Evolutionary conservation across 1,284 basidiomycete genomes (phyloP).

Genomic region (Fistulinella cinereoalba): DNA sequence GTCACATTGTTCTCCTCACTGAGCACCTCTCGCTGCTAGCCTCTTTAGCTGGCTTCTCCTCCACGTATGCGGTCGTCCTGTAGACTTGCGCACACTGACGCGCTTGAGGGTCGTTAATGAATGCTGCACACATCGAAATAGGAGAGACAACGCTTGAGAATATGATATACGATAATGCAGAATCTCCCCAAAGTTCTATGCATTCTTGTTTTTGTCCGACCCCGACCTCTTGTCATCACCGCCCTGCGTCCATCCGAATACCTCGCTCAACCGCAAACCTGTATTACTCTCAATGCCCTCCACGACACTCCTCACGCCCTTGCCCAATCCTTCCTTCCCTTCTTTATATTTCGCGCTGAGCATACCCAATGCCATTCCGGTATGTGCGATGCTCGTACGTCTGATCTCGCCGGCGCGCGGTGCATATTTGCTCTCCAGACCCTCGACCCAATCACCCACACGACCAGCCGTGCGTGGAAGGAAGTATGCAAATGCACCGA

Average conservation of each 20-base stretch:
- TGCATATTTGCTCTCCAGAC: constrained; percentile 69
- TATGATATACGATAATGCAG: constrained; percentile 1
- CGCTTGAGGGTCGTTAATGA: background rate
- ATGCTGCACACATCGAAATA: background rate
- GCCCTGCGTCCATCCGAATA: constrained; percentile 42
- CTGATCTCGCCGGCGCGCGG: constrained; percentile 70
- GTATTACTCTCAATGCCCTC: constrained; percentile 65
- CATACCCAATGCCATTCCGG: constrained; percentile 55
- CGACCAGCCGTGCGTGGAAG: constrained; percentile 76
- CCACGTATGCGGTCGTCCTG: too few relatives aligned
- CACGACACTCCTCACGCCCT: constrained; percentile 49
- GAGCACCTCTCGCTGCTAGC: background rate
- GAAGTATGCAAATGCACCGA: constrained; percentile 72
- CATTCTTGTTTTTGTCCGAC: constrained; percentile 14
- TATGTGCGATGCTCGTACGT: constrained; percentile 62
- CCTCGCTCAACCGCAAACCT: constrained; percentile 68
- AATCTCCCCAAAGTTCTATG: constrained; percentile 10
- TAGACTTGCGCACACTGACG: background rate
- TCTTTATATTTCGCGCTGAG: constrained; percentile 43
- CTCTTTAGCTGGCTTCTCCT: too few relatives aligned
- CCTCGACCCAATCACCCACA: constrained; percentile 60
- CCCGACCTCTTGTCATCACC: constrained; percentile 9
- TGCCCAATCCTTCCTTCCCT: constrained; percentile 43
- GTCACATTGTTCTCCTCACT: too few relatives aligned
- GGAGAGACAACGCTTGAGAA: background rate